Percentiles rank a stretch among this genome's conserved stretches.
These are phyloP conservation scores for Candida xiaguanensis DNA, from an alignment of 805 yeast species.

Conservation along the genomic window DNA sequence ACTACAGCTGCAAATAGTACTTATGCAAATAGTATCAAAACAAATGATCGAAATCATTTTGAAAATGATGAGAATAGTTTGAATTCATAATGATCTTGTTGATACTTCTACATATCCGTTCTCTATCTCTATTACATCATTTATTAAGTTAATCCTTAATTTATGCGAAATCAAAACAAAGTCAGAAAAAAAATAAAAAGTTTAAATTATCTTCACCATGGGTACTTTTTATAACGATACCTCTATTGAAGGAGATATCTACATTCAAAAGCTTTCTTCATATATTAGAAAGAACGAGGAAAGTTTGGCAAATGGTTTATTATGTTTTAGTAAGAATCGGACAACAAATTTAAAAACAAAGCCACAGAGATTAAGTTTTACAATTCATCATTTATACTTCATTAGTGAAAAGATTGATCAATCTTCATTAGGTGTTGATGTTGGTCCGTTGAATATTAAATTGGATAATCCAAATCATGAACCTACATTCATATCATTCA, in stretches of 20 bases:
- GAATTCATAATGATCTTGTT: neutral
- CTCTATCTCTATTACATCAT: too few species aligned
- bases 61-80: constrained; percentile 12
- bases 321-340: constrained; percentile 46
- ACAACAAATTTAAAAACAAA: constrained; percentile 28
- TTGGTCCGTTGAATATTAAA: constrained; percentile 61
- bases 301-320: constrained; percentile 55
- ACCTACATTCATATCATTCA: constrained; percentile 54
- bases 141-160: too few species aligned
- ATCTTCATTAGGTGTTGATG: constrained; percentile 43
- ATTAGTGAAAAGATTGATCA: constrained; percentile 55
- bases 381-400: constrained; percentile 62
- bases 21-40: constrained; percentile 16
- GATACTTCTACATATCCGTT: too few species aligned
- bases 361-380: constrained; percentile 54
- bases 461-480: constrained; percentile 54
- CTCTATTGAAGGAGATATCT: constrained; percentile 54
- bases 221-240: constrained; percentile 29
- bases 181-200: neutral
- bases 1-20: constrained; percentile 27
- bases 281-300: constrained; percentile 55
- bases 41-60: constrained; percentile 10
- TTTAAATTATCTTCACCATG: constrained; percentile 12
- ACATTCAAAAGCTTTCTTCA: constrained; percentile 50
- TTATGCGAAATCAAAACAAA: constrained; percentile 4